Evolutionary conservation across 2,329 filamentous ascomycete genomes (phyloP), one percentile per base, ranked within the genome.

Genomic region (Pleoardoris graminearum): DNA sequence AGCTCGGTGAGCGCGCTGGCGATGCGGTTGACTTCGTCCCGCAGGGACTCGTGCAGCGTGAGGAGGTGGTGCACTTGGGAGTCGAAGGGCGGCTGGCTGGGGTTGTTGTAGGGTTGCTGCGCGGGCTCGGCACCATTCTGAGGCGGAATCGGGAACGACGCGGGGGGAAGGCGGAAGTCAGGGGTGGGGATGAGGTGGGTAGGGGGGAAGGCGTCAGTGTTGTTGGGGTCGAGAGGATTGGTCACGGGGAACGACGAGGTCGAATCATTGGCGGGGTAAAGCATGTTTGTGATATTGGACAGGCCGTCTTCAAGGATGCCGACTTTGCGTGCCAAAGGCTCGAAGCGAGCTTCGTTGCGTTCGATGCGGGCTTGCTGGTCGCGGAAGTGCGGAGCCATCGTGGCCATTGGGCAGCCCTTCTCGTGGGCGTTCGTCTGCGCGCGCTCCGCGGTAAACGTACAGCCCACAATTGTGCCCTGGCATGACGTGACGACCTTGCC

Each of bases 1-100:
- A 85, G 75, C 50, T 85, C 83, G 3, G 79, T 78, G 8, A 86
- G 74, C 2, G 81, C 79, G 46, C 78, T 76, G 12, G 79, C 77
- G 23, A 85, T 75, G 43, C 82, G 80, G 16, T 73, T 73, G 43
- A 86, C 79, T 64, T 86, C 83, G 38, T 84, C 81, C 11, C 84
- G 81, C 16, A 86, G 75, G 19, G 79, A 80, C 61, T 86, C 83
- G 63, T 86, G 83, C 44, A 86, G 77, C 2, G 80, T 82, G 22
- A 86, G 78, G 2, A 86, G 76, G 59, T 86, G 84, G 47, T 82
- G 81, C 21, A 82, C 79, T 16, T 77, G 75, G 3, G 75, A 76
- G 54, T 76, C 72, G 61, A 77, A 78, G 4, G 76, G 76, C 17
- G n/a, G n/a, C n/a, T n/a, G n/a, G n/a, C n/a, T n/a, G n/a, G n/a